Evolutionary conservation across 2,329 filamentous ascomycete species (phyloP), one percentile per base, ranked within the genome.

Genomic region (Tolypocladium inflatum): DNA sequence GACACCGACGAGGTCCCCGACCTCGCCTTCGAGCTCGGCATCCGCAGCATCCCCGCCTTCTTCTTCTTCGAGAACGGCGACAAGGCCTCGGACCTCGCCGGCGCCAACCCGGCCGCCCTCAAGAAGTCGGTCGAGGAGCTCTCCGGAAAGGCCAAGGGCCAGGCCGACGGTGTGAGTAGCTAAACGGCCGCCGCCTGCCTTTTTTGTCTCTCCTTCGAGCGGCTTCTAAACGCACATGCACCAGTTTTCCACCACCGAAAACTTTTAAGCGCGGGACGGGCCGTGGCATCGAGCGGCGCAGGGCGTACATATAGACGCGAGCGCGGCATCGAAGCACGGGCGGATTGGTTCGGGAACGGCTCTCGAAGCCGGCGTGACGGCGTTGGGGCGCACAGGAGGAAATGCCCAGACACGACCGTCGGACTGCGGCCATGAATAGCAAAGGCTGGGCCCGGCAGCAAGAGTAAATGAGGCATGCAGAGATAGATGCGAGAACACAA

Each of bases 11-110:
- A 74, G 51, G 75, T 78, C 11, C 73, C 77, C 58, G 78, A 80
- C 55, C 73, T 81, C 23, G 77, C 81, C 56, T 66, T 68, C 17
- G 72, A 76, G 61, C 78, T 83, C 65, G 71, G 73, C 67, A 73
- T 85, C 66, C 73, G 76, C 33, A 77, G 79, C 66, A 81, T 86
- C 74, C 83, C 83, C 11, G 82, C 82, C 45, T 85, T 86, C 67
- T 72, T 81, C 67, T 80, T 84, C 72, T 84, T 86, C 70, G 77
- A 80, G 70, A 74, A 82, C 55, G 80, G 80, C 57, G 71, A 76
- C 50, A 73, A 73, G 68, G 71, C 57, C 65, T 75, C 78, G 64
- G 75, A 73, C 64, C 67, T 81, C 50, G 71, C 73, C 45, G 75
- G 73, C 48, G 72, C 71, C 41, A 72, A 68, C 57, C 71, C 71